A percentile compares a stretch with the other conserved stretches of the same genome.
Conservation (phyloP, 176 grass and related monocot genomes). For the Ampelocalamus luodianensis region DNA sequence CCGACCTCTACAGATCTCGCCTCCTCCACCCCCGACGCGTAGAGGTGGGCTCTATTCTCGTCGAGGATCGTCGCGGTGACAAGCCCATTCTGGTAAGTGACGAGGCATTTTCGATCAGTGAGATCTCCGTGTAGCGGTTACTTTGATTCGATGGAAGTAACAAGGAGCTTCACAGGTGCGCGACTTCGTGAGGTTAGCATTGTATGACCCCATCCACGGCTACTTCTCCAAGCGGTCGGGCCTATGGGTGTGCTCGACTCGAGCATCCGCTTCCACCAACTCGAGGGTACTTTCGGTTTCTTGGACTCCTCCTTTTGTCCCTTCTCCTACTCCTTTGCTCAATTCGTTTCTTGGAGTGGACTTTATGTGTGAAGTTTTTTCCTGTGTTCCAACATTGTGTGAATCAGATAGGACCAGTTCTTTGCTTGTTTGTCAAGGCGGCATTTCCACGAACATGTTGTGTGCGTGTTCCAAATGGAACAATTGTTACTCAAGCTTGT, state of each 20-base stretch:
- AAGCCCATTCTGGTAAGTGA: conserved; percentile 73
- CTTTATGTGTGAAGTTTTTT: neutral
- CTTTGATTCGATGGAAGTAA: neutral
- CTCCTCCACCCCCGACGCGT: too few relatives aligned
- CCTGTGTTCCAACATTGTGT: conserved; percentile 6
- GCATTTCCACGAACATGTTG: conserved; percentile 48
- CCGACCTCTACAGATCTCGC: too few relatives aligned
- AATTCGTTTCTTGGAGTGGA: neutral
- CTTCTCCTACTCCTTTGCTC: neutral
- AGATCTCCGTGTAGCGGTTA: conserved; percentile 29
- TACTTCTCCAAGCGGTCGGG: conserved; percentile 86
- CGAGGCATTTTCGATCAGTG: neutral
- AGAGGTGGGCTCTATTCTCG: conserved; percentile 42
- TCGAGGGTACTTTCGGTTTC: conserved; percentile 52
- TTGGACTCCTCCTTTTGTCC: neutral
- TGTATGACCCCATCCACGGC: conserved; percentile 81
- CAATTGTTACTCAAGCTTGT: neutral
- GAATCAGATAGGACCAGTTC: neutral
- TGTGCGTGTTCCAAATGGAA: neutral
- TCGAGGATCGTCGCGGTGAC: conserved; percentile 59
- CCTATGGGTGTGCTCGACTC: conserved; percentile 80
- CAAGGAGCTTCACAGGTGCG: conserved; percentile 64
- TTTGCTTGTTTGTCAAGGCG: conserved; percentile 1
- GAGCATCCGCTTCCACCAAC: conserved; percentile 82
- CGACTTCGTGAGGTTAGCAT: conserved; percentile 76